These are phyloP conservation scores for Astrothelium macrocarpum DNA, from an alignment of 495 filamentous ascomycete species.

Conservation along the genomic window DNA sequence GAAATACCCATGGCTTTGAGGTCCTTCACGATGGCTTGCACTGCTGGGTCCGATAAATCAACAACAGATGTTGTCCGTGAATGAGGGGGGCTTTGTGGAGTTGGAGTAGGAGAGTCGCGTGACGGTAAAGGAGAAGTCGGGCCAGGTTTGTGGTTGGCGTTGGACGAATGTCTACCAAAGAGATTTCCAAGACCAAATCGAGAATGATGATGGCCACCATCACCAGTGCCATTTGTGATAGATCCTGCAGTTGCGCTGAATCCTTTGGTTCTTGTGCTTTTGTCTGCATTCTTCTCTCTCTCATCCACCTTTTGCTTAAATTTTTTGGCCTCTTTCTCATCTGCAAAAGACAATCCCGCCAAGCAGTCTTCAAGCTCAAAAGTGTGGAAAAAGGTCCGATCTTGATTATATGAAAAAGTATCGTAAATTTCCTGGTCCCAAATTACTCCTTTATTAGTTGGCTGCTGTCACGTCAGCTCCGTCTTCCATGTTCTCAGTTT, in stretches of 20 bases:
- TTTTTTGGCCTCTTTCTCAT: slow-evolving; percentile 91
- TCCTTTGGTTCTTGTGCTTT: slow-evolving; percentile 65
- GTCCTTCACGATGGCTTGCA: slow-evolving; percentile 76
- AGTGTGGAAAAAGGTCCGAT: slow-evolving; percentile 92
- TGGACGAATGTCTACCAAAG: slow-evolving; percentile 47
- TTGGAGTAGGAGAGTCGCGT: slow-evolving; percentile 16
- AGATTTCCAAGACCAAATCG: slow-evolving; percentile 53
- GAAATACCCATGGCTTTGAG: slow-evolving; percentile 79
- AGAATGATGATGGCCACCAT: slow-evolving; percentile 36
- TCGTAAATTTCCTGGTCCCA: slow-evolving; percentile 99
- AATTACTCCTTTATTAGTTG: slow-evolving; percentile 75
- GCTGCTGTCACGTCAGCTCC: slow-evolving; percentile 37
- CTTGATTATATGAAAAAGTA: slow-evolving; percentile 85
- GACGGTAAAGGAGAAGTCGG: neutral
- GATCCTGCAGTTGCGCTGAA: slow-evolving; percentile 41
- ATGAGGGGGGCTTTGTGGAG: slow-evolving; percentile 19
- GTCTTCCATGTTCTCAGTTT: neutral
- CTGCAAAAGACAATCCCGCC: slow-evolving; percentile 80
- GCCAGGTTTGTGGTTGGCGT: slow-evolving; percentile 26
- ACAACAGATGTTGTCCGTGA: slow-evolving; percentile 51
- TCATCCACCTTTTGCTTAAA: slow-evolving; percentile 95
- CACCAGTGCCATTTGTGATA: slow-evolving; percentile 38
- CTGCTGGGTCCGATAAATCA: slow-evolving; percentile 73
- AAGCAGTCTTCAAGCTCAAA: slow-evolving; percentile 90
- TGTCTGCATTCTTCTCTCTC: slow-evolving; percentile 84